A percentile compares a stretch with the other conserved stretches of the same genome.
phyloP scores from a whole-genome alignment of 306 rosid species.

The Quercus dentata region DNA sequence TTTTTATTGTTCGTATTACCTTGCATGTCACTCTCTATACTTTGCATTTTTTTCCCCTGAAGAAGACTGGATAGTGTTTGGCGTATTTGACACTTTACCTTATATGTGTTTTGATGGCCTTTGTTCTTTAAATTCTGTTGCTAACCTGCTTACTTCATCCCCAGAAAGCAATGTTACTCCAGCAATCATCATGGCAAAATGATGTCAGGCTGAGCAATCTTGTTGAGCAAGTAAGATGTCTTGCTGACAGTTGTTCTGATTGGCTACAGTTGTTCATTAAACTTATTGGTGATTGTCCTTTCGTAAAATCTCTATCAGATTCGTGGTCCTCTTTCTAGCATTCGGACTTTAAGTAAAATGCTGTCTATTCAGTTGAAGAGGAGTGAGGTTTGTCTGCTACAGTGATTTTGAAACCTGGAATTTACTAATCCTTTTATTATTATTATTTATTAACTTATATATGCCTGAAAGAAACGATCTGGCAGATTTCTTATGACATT shows the following conservation, averaged over 20 bases:
- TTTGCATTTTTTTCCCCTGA: slow-evolving; percentile 2
- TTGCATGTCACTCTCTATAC: slow-evolving; percentile 11
- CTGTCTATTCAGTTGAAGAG: slow-evolving; percentile 69
- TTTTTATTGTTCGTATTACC: background rate
- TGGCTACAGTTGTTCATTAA: background rate
- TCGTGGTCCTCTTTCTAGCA: slow-evolving; percentile 91
- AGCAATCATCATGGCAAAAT: slow-evolving; percentile 95
- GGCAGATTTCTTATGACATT: slow-evolving; percentile 84
- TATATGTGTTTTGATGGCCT: background rate
- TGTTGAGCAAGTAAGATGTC: slow-evolving; percentile 71
- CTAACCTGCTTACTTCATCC: slow-evolving; percentile 20
- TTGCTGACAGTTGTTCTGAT: slow-evolving; percentile 10
- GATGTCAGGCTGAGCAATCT: slow-evolving; percentile 79
- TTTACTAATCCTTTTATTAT: background rate
- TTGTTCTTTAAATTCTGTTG: background rate
- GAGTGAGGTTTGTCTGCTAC: slow-evolving; percentile 58
- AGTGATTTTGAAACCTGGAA: background rate
- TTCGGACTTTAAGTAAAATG: slow-evolving; percentile 84
- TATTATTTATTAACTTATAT: background rate
- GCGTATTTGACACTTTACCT: slow-evolving; percentile 4
- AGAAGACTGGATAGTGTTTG: slow-evolving; percentile 3
- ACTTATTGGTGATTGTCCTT: slow-evolving; percentile 22
- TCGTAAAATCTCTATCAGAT: slow-evolving; percentile 45
- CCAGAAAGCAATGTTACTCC: slow-evolving; percentile 85
- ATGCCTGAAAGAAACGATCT: slow-evolving; percentile 9